Conservation (phyloP, 768 basidiomycete genomes). For the Mrakia hoshinonis region DNA sequence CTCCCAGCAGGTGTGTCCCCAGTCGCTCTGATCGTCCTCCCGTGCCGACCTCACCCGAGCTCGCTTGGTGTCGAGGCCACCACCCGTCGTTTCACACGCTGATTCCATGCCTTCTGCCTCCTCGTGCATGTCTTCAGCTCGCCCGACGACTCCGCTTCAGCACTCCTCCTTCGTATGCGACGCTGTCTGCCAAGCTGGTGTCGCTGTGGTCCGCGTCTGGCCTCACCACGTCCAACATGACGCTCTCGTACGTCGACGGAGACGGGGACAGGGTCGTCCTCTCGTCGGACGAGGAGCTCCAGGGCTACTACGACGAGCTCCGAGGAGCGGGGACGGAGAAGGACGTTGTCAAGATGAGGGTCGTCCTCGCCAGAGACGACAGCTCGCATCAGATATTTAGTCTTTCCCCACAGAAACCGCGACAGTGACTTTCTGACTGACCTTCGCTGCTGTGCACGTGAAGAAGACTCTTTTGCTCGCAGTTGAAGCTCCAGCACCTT, state of each 20-base stretch:
- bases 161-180: constrained; percentile 10
- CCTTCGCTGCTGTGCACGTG: too few species aligned
- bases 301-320: constrained; percentile 17
- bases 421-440: too few species aligned
- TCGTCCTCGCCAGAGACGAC: background rate
- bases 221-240: constrained; percentile 16
- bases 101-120: background rate
- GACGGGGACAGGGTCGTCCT: constrained; percentile 21
- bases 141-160: constrained; percentile 24
- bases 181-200: constrained; percentile 13
- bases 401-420: too few species aligned
- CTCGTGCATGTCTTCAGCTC: constrained; percentile 10
- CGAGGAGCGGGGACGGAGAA: background rate
- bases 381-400: too few species aligned
- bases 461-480: too few species aligned
- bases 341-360: constrained; percentile 20
- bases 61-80: background rate
- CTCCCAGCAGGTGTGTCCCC: background rate
- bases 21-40: background rate
- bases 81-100: background rate
- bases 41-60: too few species aligned
- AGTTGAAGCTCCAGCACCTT: too few species aligned
- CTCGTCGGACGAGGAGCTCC: constrained; percentile 22
- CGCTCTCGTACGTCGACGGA: constrained; percentile 18
- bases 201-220: constrained; percentile 9